phyloP scores from a whole-genome alignment of 176 grass and related monocot species.

The Oryza coarctata region DNA sequence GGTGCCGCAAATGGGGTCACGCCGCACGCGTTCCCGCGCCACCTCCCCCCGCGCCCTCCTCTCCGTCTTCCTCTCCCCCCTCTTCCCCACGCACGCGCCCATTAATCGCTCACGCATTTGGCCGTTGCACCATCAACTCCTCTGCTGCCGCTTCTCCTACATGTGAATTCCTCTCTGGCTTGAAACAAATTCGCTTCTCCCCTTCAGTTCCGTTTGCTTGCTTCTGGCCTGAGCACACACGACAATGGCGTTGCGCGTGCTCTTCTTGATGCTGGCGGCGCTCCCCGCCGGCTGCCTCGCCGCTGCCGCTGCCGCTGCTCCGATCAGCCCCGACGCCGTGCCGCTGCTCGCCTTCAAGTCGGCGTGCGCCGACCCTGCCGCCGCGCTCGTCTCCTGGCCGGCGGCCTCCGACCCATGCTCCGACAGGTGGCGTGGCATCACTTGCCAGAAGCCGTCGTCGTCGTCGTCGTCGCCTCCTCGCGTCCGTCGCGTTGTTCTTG shows the following conservation, averaged over 20 bases:
- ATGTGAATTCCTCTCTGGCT: background rate
- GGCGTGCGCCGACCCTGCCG: slow-evolving; percentile 38
- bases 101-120: slow-evolving; percentile 52
- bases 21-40: slow-evolving; percentile 34
- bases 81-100: background rate
- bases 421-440: slow-evolving; percentile 61
- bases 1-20: slow-evolving; percentile 43
- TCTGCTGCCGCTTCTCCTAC: background rate
- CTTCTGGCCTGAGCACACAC: background rate
- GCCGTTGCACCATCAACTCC: slow-evolving; percentile 47
- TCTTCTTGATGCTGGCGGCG: slow-evolving; percentile 26
- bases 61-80: background rate
- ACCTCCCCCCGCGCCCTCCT: slow-evolving; percentile 19
- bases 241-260: slow-evolving; percentile 31
- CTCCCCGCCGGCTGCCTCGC: slow-evolving; percentile 9
- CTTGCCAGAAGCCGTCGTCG: slow-evolving; percentile 23
- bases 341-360: slow-evolving; percentile 71
- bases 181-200: background rate
- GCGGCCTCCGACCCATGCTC: slow-evolving; percentile 57
- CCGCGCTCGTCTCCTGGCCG: slow-evolving; percentile 61
- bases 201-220: background rate
- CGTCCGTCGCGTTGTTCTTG: slow-evolving; percentile 67
- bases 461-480: slow-evolving; percentile 3
- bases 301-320: background rate
- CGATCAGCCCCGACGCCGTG: slow-evolving; percentile 37